Base-by-base conservation (phyloP, 2,329 filamentous ascomycete genomes). In the Epichloe glyceriae region DNA sequence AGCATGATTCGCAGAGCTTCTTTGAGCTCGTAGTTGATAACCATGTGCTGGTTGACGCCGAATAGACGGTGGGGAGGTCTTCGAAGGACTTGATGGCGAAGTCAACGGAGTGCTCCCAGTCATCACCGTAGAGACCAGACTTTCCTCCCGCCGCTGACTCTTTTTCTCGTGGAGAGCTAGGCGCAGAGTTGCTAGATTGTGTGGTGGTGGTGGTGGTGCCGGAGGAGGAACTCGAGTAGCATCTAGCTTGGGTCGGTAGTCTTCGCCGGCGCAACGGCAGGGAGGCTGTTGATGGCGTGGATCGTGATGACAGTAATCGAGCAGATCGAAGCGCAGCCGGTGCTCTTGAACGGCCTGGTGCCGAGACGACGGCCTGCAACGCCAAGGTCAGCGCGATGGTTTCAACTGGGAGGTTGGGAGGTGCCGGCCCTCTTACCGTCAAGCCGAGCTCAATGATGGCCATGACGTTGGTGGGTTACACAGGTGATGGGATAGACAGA, bases 1-100 rank as follows among this genome's bases (percentile, higher is more conserved):
- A 96, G 73, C 56, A 97, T 86, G 60, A 89, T 81, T 50, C 90
- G 82, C 60, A 98, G 70, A 12, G 85, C 85, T 67, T 96, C 86
- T 63, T 95, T 96, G 67, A 97, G 93, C 65, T 97, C 90, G 63
- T 88, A 83, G 64, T 97, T 94, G 63, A 97, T 94, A 53, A 88
- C 76, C 74, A 97, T 95, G 69, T 97, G 87, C 67, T 98, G 93
- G 60, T 98, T 98, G 59, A 90, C 83, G 15, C 93, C 93, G 59
- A 97, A 97, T 59, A 70, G 61, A n/a, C 69, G 65, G 54, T 71
- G 70, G 4, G 70, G 2, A 73, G 62, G 51, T 73, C 69, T n/a
- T 66, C 63, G 35, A 73, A 73, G n/a, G 67, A 66, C 52, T 69
- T 62, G 49, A 73, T 69, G 46, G 64, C 64, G 30, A 63, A 66